Conservation (phyloP, 106 monocot genomes). For the Triglochin maritima region DNA sequence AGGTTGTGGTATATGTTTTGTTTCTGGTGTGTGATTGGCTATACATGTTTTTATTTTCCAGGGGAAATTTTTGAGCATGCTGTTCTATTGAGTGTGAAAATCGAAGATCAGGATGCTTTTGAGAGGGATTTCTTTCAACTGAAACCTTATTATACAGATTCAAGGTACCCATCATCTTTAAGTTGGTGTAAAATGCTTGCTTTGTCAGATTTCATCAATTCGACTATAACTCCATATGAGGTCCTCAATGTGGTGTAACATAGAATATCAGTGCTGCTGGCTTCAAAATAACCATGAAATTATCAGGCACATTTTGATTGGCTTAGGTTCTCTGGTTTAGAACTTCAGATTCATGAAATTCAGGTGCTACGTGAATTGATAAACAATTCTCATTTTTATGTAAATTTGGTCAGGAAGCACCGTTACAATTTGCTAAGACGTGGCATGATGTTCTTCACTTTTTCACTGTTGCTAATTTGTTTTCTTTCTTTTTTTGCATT, state of each 20-base stretch:
- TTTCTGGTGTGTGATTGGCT: neutral
- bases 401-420: no score
- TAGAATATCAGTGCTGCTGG: no score
- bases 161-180: conserved; percentile 26
- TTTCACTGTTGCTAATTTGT: neutral
- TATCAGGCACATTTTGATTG: no score
- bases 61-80: conserved; percentile 98
- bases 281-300: no score
- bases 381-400: no score
- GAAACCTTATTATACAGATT: conserved; percentile 93
- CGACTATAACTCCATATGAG: neutral
- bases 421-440: no score
- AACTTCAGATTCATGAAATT: no score
- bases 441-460: no score
- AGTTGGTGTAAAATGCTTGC: neutral
- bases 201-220: neutral
- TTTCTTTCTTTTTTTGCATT: neutral
- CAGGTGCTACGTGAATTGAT: no score
- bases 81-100: conserved; percentile 84
- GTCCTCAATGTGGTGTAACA: neutral
- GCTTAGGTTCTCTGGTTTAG: no score
- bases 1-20: neutral
- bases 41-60: conserved; percentile 25
- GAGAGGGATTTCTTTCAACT: conserved; percentile 96
- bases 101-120: conserved; percentile 94